These are phyloP conservation scores for Quercus agrifolia DNA, from an alignment of 306 rosid species.

Conservation along the genomic window DNA sequence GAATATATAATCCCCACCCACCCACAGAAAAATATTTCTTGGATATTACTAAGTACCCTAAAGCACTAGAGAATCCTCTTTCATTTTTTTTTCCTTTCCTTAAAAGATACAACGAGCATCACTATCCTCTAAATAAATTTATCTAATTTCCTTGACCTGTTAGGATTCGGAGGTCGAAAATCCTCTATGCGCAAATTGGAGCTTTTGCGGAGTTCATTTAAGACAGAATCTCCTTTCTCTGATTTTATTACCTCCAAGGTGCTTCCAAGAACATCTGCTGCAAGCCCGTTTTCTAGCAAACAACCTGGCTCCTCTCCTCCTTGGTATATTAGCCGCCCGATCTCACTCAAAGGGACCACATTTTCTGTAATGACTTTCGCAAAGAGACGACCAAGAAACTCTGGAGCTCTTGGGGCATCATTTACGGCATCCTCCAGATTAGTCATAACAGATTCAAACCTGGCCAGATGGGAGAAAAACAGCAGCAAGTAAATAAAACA, in stretches of 20 bases:
- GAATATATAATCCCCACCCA: constrained; percentile 38
- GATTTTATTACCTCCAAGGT: constrained; percentile 53
- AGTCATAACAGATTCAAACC: constrained; percentile 65
- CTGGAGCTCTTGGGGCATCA: constrained; percentile 88
- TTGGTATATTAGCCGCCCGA: constrained; percentile 47
- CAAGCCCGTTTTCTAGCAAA: constrained; percentile 63
- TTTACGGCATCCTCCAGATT: constrained; percentile 75
- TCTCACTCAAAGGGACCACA: constrained; percentile 52
- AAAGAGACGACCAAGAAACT: constrained; percentile 68
- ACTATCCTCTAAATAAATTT: constrained; percentile 59
- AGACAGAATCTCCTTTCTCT: constrained; percentile 57
- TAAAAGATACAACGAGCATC: constrained; percentile 58
- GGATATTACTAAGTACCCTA: constrained; percentile 48
- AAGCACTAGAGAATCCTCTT: constrained; percentile 30
- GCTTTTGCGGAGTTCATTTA: constrained; percentile 35
- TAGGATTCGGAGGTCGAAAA: constrained; percentile 58
- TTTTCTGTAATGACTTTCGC: constrained; percentile 49
- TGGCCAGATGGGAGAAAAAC: constrained; percentile 21
- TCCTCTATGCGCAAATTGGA: constrained; percentile 61
- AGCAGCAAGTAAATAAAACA: background rate
- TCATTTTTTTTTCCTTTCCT: constrained; percentile 6
- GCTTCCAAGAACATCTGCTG: constrained; percentile 76
- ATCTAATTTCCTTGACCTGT: constrained; percentile 57
- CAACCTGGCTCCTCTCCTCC: constrained; percentile 81
- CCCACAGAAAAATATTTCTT: constrained; percentile 39